Evolutionary conservation across 352 stramenopile species (phyloP).

Genomic region (Blastocystis sp.): DNA sequence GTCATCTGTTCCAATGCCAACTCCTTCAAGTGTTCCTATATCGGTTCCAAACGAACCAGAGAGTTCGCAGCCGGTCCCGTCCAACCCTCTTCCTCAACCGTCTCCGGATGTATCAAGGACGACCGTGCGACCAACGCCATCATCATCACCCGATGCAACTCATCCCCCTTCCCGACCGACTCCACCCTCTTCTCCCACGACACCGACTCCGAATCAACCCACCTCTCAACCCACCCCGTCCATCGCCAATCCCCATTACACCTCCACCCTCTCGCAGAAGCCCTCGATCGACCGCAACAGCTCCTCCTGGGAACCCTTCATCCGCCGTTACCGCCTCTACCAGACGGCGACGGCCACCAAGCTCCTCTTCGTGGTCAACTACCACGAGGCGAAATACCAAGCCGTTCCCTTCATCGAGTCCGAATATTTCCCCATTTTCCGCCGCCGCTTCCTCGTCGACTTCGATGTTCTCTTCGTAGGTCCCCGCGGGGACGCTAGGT

Average conservation of each 20-base stretch:
- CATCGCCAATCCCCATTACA: background rate
- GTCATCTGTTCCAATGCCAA: too few relatives aligned
- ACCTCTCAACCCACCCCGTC: background rate
- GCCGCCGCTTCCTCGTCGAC: background rate
- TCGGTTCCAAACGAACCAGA: background rate
- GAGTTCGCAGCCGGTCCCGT: background rate
- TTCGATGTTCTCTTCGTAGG: slow-evolving; percentile 28
- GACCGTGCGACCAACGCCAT: background rate
- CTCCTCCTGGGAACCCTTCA: slow-evolving; percentile 26
- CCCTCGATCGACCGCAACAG: background rate
- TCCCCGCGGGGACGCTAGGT: background rate
- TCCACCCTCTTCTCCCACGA: background rate
- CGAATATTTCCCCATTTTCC: background rate
- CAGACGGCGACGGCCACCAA: background rate
- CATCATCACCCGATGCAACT: background rate
- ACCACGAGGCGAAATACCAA: background rate
- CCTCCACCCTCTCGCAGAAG: background rate
- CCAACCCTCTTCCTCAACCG: background rate
- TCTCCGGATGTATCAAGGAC: background rate
- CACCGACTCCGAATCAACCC: background rate
- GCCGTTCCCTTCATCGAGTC: background rate
- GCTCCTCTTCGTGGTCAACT: slow-evolving; percentile 42
- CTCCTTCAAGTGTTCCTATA: too few relatives aligned
- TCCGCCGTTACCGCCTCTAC: background rate
- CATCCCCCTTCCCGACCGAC: background rate